Evolutionary conservation across 1,284 basidiomycete species (phyloP), one percentile per base, ranked within the genome.

Genomic region (Lentinula novae-zelandiae): DNA sequence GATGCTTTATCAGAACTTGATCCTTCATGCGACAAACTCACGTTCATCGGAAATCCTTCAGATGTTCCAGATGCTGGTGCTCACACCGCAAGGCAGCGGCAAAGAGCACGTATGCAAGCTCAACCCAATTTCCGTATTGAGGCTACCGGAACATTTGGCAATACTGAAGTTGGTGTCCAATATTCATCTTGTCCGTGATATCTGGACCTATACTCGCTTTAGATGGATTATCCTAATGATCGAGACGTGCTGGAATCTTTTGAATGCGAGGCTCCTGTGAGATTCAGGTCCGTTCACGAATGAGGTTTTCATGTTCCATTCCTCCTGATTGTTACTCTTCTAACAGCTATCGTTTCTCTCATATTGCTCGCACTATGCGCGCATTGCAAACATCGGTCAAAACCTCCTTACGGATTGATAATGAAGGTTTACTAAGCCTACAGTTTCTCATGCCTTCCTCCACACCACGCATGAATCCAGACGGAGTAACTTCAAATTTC

Each of bases 151-250:
- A 84, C 86, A 49, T 90, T 92, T 70, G 94, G 93, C 5, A 91
- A 83, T 61, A 90, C 90, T 1, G 91, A 95, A 79, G 93, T 91
- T 62, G 22, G 77, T 67, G 8, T 46, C 22, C 1, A 46, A 5
- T 46, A 0, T 20, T 8, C 4, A 40, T 46, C 42, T 6, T 42
- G 33, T 60, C 17, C 31, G 57, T 53, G 42, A 7, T 55, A 46
- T 53, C 13, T 17, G 17, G 42, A 48, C 46, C 20, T n/a, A 22
- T 42, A 40, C 56, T 13, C 51, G 36, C 22, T 59, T 20, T 68
- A 95, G 92, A 91, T 96, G 86, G 95, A 97, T 72, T 96, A 95
- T 66, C 92, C 93, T 0, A 93, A 94, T 67, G 94, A 96, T 68
- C 80, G 82, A 56, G 93, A 96, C 58, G 92, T 96, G 0, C 82